Evolutionary conservation across 164 flowering plant genomes (phyloP).

Genomic region (Dillenia turbinata): DNA sequence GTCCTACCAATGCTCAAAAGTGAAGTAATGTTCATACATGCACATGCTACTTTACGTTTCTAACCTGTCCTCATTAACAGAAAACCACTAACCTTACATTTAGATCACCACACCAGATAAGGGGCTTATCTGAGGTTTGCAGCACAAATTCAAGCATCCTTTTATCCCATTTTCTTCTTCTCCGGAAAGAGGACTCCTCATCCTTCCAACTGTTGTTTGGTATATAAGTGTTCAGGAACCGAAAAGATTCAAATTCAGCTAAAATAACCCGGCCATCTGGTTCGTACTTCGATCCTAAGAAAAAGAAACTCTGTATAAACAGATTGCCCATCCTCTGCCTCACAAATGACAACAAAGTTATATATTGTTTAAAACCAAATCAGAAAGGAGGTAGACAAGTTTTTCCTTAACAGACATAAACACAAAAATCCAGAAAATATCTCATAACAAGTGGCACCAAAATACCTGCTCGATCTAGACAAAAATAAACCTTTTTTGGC

Average conservation of each 20-base stretch:
- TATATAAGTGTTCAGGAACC: constrained; percentile 72
- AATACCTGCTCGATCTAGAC: constrained; percentile 71
- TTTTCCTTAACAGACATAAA: neutral
- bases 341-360: neutral
- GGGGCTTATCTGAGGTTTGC: constrained; percentile 70
- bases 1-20: no score
- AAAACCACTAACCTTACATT: constrained; percentile 71
- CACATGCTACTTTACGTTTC: no score
- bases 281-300: constrained; percentile 80
- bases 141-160: constrained; percentile 71
- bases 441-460: constrained; percentile 3
- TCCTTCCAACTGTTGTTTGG: constrained; percentile 99
- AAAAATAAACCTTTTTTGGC: constrained; percentile 71
- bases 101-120: constrained; percentile 98
- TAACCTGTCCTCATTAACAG: neutral
- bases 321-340: neutral
- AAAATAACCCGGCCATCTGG: constrained; percentile 90
- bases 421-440: neutral
- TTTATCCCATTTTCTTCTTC: constrained; percentile 99
- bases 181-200: constrained; percentile 76
- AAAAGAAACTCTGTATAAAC: constrained; percentile 7
- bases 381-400: neutral
- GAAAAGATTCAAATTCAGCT: constrained; percentile 87
- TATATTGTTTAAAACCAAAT: neutral
- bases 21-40: no score